phyloP scores from a whole-genome alignment of 2,329 filamentous ascomycete species.

The Aspergillus novoparasiticus region DNA sequence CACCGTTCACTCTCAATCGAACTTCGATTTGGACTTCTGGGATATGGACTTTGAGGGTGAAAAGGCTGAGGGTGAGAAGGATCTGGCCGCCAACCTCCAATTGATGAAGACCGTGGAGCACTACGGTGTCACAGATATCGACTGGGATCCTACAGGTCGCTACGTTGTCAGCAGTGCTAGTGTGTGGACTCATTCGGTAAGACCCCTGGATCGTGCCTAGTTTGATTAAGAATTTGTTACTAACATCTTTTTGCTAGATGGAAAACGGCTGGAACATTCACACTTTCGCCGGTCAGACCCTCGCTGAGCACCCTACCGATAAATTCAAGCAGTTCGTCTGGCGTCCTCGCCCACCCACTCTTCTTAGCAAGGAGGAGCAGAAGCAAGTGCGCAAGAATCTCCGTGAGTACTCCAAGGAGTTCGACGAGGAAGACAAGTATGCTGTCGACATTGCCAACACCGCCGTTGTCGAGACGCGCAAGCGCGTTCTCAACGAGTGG shows the following conservation, averaged over 20 bases:
- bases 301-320: slow-evolving; percentile 89
- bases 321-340: slow-evolving; percentile 98
- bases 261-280: slow-evolving; percentile 99
- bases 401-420: slow-evolving; percentile 90
- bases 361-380: slow-evolving; percentile 95
- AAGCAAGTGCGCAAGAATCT: slow-evolving; percentile 98
- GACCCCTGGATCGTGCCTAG: slow-evolving; percentile 36
- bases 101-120: slow-evolving; percentile 92
- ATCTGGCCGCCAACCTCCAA: slow-evolving; percentile 90
- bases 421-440: slow-evolving; percentile 93
- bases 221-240: not conserved
- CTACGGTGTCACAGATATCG: slow-evolving; percentile 95
- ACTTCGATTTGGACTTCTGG: slow-evolving; percentile 95
- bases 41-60: slow-evolving; percentile 98
- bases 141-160: slow-evolving; percentile 96
- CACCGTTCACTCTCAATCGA: slow-evolving; percentile 88
- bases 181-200: slow-evolving; percentile 92
- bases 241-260: slow-evolving; percentile 64
- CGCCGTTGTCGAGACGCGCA: slow-evolving; percentile 86
- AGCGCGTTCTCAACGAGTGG: slow-evolving; percentile 86
- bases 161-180: slow-evolving; percentile 93
- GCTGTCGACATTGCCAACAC: slow-evolving; percentile 92
- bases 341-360: slow-evolving; percentile 87
- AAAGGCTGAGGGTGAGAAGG: slow-evolving; percentile 89
- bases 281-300: slow-evolving; percentile 87